phyloP scores from a whole-genome alignment of 1,284 basidiomycete genomes.

The Fomes fomentarius region DNA sequence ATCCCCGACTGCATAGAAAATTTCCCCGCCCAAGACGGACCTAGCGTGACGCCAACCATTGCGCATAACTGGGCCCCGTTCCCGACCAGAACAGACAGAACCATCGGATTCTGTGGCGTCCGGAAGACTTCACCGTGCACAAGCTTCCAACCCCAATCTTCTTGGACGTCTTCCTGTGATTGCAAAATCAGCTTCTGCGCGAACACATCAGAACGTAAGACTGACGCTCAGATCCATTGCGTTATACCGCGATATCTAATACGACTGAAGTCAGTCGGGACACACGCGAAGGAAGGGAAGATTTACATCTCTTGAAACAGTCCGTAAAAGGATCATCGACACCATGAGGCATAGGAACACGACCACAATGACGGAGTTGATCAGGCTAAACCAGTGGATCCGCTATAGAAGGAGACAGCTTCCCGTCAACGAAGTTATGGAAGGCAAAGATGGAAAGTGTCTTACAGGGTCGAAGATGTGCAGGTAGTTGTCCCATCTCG shows the following conservation, averaged over 20 bases:
- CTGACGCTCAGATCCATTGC: slow-evolving; percentile 88
- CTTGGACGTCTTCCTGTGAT: slow-evolving; percentile 89
- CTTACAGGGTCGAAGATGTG: slow-evolving; percentile 71
- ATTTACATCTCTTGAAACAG: slow-evolving; percentile 86
- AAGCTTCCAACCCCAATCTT: slow-evolving; percentile 98
- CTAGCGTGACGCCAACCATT: slow-evolving; percentile 89
- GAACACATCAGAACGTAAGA: slow-evolving; percentile 3
- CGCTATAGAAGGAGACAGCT: slow-evolving; percentile 35
- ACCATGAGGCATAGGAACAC: slow-evolving; percentile 95
- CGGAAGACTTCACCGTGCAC: slow-evolving; percentile 97
- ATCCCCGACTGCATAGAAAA: no score
- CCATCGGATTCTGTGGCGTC: slow-evolving; percentile 76
- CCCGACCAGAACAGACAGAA: slow-evolving; percentile 86
- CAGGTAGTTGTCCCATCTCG: slow-evolving; percentile 95
- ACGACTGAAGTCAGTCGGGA: slow-evolving; percentile 4
- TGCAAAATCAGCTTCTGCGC: no score
- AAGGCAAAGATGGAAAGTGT: background rate
- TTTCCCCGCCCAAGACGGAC: slow-evolving; percentile 52
- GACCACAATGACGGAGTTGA: slow-evolving; percentile 92
- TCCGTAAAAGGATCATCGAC: slow-evolving; percentile 86
- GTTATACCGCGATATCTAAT: slow-evolving; percentile 93
- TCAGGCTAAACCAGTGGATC: slow-evolving; percentile 91
- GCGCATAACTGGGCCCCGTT: slow-evolving; percentile 90
- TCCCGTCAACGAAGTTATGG: background rate
- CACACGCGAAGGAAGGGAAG: slow-evolving; percentile 45